Evolutionary conservation across 306 rosid species (phyloP).

Genomic region (Fragaria ananassa): DNA sequence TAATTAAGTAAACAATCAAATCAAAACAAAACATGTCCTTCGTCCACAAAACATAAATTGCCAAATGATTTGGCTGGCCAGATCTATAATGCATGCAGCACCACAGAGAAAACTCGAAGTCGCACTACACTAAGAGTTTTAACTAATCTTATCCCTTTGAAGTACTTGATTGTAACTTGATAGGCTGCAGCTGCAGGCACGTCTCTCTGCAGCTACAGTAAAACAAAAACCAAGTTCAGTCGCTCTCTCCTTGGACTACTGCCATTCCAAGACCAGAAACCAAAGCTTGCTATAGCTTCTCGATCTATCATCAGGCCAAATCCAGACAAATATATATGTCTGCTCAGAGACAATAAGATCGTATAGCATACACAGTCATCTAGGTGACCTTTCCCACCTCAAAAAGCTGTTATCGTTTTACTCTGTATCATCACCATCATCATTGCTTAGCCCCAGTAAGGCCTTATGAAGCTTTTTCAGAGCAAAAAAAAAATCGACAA

Average conservation of each 20-base stretch:
- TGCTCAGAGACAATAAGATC: slow-evolving; percentile 26
- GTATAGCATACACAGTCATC: slow-evolving; percentile 7
- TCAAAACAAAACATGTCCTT: background rate
- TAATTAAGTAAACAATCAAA: background rate
- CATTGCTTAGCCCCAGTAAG: slow-evolving; percentile 15
- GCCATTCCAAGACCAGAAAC: slow-evolving; percentile 4
- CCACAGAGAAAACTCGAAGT: background rate
- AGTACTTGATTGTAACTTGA: slow-evolving; percentile 5
- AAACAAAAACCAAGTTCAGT: background rate
- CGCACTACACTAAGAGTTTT: background rate
- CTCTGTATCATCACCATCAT: slow-evolving; percentile 46
- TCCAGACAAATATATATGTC: slow-evolving; percentile 25
- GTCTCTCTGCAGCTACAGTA: background rate
- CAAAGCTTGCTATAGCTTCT: background rate
- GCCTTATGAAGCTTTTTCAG: background rate
- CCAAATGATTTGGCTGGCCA: background rate
- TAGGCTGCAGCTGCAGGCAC: background rate
- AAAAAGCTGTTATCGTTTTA: slow-evolving; percentile 31
- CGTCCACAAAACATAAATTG: background rate
- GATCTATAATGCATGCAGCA: background rate
- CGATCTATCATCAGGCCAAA: background rate
- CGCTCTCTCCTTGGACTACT: slow-evolving; percentile 18
- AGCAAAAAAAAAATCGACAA: background rate
- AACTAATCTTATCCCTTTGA: background rate
- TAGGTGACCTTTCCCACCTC: slow-evolving; percentile 25